Percentiles rank a stretch among this genome's conserved stretches.
Conservation (phyloP, 2,329 filamentous ascomycete genomes). For the Onygena corvina region DNA sequence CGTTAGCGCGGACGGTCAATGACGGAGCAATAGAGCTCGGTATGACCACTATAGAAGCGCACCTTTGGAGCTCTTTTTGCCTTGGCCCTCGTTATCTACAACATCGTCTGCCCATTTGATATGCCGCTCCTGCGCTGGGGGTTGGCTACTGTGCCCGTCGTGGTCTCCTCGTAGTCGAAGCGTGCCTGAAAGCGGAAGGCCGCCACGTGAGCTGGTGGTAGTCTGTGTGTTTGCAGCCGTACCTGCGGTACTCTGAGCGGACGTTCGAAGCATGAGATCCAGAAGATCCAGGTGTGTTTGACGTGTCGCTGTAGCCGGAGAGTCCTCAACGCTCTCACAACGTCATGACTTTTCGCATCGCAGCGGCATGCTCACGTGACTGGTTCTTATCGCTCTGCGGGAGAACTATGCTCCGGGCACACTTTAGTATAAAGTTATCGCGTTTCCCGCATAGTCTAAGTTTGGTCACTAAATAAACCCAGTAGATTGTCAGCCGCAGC, state of each 20-base stretch:
- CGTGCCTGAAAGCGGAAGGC: slow-evolving; percentile 10
- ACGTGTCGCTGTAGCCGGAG: too few relatives aligned
- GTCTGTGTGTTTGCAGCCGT: not conserved
- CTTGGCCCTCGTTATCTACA: slow-evolving; percentile 88
- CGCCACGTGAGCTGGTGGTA: not conserved
- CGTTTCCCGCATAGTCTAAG: too few relatives aligned
- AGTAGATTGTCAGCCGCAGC: not conserved
- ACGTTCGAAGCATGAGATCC: not conserved
- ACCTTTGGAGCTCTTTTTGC: slow-evolving; percentile 92
- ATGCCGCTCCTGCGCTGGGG: slow-evolving; percentile 26
- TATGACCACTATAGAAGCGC: slow-evolving; percentile 18
- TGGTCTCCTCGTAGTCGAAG: slow-evolving; percentile 14
- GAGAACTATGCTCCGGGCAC: too few relatives aligned
- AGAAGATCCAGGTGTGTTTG: too few relatives aligned
- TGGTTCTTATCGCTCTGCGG: too few relatives aligned
- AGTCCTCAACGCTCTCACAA: too few relatives aligned
- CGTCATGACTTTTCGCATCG: too few relatives aligned
- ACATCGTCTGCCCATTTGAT: slow-evolving; percentile 92
- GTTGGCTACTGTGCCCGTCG: not conserved
- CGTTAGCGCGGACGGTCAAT: not conserved
- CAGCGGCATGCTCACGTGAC: too few relatives aligned
- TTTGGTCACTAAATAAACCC: too few relatives aligned
- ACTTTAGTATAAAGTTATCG: too few relatives aligned
- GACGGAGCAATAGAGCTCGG: not conserved
- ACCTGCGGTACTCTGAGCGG: not conserved